Evolutionary conservation across 768 basidiomycete species (phyloP).

Genomic region (Termitomyces heimii): DNA sequence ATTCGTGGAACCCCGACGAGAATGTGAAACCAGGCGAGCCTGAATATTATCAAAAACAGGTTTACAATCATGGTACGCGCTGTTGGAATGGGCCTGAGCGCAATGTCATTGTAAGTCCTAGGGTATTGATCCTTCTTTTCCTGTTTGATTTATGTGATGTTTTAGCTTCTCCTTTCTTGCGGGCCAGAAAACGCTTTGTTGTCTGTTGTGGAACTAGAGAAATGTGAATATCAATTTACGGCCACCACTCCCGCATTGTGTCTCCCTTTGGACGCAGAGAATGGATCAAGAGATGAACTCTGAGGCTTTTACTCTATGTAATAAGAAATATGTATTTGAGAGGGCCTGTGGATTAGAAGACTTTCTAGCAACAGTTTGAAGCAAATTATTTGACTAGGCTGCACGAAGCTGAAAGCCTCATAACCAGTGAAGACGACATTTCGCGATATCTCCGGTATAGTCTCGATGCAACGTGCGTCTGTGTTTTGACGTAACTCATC

Average conservation of each 20-base stretch:
- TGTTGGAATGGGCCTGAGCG: slow-evolving; percentile 98
- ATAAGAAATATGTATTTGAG: slow-evolving; percentile 1
- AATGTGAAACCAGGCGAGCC: slow-evolving; percentile 53
- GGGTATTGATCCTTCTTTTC: background rate
- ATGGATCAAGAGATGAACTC: slow-evolving; percentile 34
- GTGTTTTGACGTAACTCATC: too few species aligned
- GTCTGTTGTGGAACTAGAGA: slow-evolving; percentile 84
- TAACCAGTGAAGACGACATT: too few species aligned
- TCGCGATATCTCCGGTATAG: too few species aligned
- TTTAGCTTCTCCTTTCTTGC: slow-evolving; percentile 75
- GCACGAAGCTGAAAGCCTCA: too few species aligned
- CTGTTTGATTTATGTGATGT: slow-evolving; percentile 2
- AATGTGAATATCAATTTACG: slow-evolving; percentile 90
- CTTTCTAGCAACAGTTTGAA: background rate
- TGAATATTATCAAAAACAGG: slow-evolving; percentile 76
- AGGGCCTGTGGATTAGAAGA: background rate
- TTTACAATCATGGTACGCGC: slow-evolving; percentile 77
- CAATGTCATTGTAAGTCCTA: slow-evolving; percentile 59
- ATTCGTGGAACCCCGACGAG: slow-evolving; percentile 69
- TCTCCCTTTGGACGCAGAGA: slow-evolving; percentile 38
- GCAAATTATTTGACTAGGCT: background rate
- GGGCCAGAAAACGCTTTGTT: slow-evolving; percentile 80
- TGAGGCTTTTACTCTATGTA: slow-evolving; percentile 13
- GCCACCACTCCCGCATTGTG: slow-evolving; percentile 86
- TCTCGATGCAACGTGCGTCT: too few species aligned